Conservation (phyloP, 345 rosid species). For the Durio zibethinus region DNA sequence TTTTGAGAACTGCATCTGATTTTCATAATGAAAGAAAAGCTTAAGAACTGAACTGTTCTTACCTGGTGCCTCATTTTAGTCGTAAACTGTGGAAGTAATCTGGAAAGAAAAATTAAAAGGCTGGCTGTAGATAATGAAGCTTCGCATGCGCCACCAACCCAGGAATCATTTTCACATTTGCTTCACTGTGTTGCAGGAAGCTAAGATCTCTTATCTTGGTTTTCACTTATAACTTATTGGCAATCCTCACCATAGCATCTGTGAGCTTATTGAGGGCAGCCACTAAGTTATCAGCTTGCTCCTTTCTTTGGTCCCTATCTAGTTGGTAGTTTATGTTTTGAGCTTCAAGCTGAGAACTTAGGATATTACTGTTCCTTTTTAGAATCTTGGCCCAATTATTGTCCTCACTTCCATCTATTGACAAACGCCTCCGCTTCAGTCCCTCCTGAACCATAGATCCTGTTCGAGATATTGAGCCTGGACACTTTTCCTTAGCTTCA, state of each 20-base stretch:
- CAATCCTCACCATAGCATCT: slow-evolving; percentile 38
- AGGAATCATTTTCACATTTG: neutral
- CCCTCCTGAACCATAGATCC: slow-evolving; percentile 27
- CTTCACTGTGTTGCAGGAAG: neutral
- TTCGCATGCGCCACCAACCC: neutral
- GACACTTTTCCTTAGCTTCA: slow-evolving; percentile 7
- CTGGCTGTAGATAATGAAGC: neutral
- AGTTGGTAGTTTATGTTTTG: slow-evolving; percentile 39
- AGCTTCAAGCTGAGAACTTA: slow-evolving; percentile 41
- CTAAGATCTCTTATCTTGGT: neutral
- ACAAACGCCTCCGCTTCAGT: slow-evolving; percentile 30
- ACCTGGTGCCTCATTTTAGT: neutral
- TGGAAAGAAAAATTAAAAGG: neutral
- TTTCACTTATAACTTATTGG: slow-evolving; percentile 34
- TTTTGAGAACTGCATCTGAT: neutral
- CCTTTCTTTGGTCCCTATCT: slow-evolving; percentile 44
- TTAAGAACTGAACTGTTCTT: neutral
- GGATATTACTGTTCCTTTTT: slow-evolving; percentile 35
- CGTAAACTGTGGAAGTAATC: neutral
- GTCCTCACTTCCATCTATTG: slow-evolving; percentile 24
- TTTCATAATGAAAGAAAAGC: neutral
- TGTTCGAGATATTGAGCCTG: slow-evolving; percentile 14
- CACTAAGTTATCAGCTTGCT: slow-evolving; percentile 30
- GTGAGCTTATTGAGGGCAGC: slow-evolving; percentile 39
- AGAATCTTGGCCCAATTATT: slow-evolving; percentile 19